A percentile compares a stretch with the other conserved stretches of the same genome.
These are phyloP conservation scores for Sporisorium exsertum DNA, from an alignment of 1,284 basidiomycete species.

Conservation along the genomic window DNA sequence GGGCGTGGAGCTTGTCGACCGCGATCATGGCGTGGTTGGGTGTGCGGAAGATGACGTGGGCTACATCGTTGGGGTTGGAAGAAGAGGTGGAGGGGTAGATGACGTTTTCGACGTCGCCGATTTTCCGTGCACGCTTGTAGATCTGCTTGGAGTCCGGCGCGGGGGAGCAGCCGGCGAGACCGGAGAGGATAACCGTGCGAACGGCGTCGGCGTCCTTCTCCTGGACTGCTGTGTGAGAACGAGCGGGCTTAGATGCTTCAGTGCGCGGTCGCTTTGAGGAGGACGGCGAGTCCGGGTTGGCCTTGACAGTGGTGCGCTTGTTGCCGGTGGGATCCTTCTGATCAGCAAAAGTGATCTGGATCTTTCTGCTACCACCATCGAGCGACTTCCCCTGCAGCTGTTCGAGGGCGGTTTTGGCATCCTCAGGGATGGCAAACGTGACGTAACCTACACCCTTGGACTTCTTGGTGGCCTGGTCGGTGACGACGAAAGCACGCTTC, in stretches of 20 bases:
- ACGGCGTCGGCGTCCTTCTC: conserved; percentile 63
- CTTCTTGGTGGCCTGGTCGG: conserved; percentile 79
- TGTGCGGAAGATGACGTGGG: conserved; percentile 81
- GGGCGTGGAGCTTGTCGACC: conserved; percentile 86
- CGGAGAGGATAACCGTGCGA: conserved; percentile 64
- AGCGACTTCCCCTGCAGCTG: conserved; percentile 65
- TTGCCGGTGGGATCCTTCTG: conserved; percentile 48
- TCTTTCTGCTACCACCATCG: conserved; percentile 59
- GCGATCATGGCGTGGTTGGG: conserved; percentile 80
- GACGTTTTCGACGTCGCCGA: conserved; percentile 66
- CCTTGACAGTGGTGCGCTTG: conserved; percentile 31
- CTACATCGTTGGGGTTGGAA: conserved; percentile 69
- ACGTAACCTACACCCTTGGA: conserved; percentile 99
- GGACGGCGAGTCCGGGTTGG: conserved; percentile 27
- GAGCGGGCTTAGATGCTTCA: conserved; percentile 21
- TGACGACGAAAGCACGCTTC: conserved; percentile 91
- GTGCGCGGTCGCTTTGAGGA: conserved; percentile 33
- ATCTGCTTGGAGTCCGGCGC: conserved; percentile 61
- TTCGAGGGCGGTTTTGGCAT: conserved; percentile 74
- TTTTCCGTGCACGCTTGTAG: conserved; percentile 66
- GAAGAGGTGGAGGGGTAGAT: conserved; percentile 47
- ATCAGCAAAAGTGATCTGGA: conserved; percentile 62
- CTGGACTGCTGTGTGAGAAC: conserved; percentile 4
- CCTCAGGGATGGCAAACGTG: conserved; percentile 87
- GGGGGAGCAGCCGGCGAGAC: conserved; percentile 57